A percentile compares a stretch with the other conserved stretches of the same genome.
phyloP scores from a whole-genome alignment of 352 stramenopile genomes.

The Phytophthora citrophthora region DNA sequence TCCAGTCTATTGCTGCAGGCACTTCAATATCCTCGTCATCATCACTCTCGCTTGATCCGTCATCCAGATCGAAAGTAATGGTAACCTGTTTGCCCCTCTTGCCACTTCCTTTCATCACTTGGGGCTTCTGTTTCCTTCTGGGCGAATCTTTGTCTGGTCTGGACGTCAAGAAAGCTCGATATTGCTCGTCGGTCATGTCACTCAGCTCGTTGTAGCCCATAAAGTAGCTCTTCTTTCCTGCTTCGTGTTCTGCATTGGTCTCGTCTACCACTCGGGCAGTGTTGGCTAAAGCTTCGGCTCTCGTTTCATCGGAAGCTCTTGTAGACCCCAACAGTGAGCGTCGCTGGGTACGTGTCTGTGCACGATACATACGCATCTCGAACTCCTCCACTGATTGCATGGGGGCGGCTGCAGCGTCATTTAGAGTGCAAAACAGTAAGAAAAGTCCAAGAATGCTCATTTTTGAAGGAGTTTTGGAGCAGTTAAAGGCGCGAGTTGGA shows the following conservation, averaged over 20 bases:
- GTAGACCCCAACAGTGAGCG: conserved; percentile 45
- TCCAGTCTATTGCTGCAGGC: conserved; percentile 71
- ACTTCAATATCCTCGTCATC: conserved; percentile 34
- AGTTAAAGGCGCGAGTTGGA: conserved; percentile 12
- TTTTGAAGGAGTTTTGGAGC: conserved; percentile 9
- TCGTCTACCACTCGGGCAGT: conserved; percentile 51
- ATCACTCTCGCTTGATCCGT: conserved; percentile 21
- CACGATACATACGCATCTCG: conserved; percentile 31
- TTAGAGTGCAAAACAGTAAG: conserved; percentile 8
- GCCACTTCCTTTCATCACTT: conserved; percentile 8
- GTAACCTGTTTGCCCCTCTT: conserved; percentile 26
- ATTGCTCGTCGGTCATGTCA: conserved; percentile 73
- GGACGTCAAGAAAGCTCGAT: conserved; percentile 61
- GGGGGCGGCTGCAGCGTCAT: neutral
- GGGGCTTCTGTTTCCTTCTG: conserved; percentile 24
- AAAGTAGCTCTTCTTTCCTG: conserved; percentile 52
- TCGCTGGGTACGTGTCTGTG: conserved; percentile 32
- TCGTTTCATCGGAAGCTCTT: conserved; percentile 47
- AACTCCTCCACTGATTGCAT: conserved; percentile 25
- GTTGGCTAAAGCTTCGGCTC: conserved; percentile 48
- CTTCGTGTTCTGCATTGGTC: conserved; percentile 52
- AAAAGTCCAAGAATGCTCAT: conserved; percentile 23
- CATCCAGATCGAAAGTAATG: conserved; percentile 31
- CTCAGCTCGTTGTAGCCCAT: conserved; percentile 72
- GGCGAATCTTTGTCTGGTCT: conserved; percentile 38